Base-by-base conservation (phyloP, 129 eudicot genomes). In the Heracleum sosnowskyi region DNA sequence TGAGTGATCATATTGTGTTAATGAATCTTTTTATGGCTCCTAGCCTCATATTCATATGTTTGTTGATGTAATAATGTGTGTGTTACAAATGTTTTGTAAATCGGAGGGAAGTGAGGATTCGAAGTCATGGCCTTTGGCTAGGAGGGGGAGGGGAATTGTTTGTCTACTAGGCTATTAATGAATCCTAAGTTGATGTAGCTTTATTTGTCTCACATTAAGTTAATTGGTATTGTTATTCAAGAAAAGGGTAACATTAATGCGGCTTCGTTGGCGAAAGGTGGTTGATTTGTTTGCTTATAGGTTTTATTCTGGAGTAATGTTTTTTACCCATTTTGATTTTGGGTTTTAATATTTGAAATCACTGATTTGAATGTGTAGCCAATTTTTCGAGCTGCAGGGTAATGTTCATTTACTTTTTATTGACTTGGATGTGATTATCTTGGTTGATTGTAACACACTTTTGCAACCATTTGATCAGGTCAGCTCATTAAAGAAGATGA, bases 401-500 rank as follows among this genome's bases (percentile, higher is more conserved):
- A 8, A 26, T 72, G 47, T 40, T 72, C 16, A 3, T 40, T 13
- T 40, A 2, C 20, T 8, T 39, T 71, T 28, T 37, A 7, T n/a
- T 26, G 31, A 63, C 36, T 20, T 51, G 28, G 6, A 51, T 2
- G 28, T 51, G 5, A 24, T 55, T 60, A 10, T n/a, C 33, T 60
- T 60, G 68, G 2, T 11, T 60, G 68, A 60, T 60, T 60, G 68
- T 60, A 60, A 9, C 7, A n/a, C 34, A 9, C 36, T 68, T 68
- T 16, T 33, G 4, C 74, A 17, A 20, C 15, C 18, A 31, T 34
- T 63, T 63, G 36, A 17, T 41, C 37, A 36, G 34, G 15, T 80
- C 74, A 80, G 85, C 7, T 34, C 4, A 47, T 57, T 22, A 36
- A 75, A 47, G 81, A 86, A 79, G 79, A 95, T 95, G 98, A 91